These are phyloP conservation scores for Aspergillus puulaauensis DNA, from an alignment of 2,329 filamentous ascomycete species.

Conservation along the genomic window DNA sequence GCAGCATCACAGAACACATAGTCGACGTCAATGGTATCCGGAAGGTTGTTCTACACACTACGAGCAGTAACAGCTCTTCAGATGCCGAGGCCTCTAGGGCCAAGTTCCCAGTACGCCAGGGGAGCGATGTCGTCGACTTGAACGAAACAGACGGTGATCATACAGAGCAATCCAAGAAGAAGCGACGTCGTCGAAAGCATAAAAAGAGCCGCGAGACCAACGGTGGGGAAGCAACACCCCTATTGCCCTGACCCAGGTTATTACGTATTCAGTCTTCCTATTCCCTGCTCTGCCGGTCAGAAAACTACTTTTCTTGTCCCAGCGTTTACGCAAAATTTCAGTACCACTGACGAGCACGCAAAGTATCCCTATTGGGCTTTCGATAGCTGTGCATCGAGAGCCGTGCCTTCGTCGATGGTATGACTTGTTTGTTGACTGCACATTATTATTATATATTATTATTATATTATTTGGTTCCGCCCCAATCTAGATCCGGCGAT, in stretches of 20 bases:
- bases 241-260: constrained; percentile 11
- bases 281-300: constrained; percentile 21
- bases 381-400: background rate
- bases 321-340: background rate
- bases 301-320: constrained; percentile 1
- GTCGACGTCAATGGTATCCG: constrained; percentile 71
- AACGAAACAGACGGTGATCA: constrained; percentile 8
- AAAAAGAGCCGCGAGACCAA: constrained; percentile 8
- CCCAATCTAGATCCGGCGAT: background rate
- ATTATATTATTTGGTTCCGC: background rate
- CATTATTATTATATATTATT: background rate
- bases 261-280: background rate
- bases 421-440: background rate
- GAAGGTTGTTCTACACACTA: constrained; percentile 73
- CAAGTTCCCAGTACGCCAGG: constrained; percentile 15
- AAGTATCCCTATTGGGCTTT: background rate
- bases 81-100: constrained; percentile 26
- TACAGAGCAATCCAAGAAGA: constrained; percentile 21
- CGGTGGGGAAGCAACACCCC: constrained; percentile 15
- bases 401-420: background rate
- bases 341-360: background rate
- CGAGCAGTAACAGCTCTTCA: constrained; percentile 56
- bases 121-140: constrained; percentile 14
- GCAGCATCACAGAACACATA: constrained; percentile 77
- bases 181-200: constrained; percentile 25